Evolutionary conservation across 176 grass and related monocot genomes (phyloP).

Genomic region (Triticum timopheevii): DNA sequence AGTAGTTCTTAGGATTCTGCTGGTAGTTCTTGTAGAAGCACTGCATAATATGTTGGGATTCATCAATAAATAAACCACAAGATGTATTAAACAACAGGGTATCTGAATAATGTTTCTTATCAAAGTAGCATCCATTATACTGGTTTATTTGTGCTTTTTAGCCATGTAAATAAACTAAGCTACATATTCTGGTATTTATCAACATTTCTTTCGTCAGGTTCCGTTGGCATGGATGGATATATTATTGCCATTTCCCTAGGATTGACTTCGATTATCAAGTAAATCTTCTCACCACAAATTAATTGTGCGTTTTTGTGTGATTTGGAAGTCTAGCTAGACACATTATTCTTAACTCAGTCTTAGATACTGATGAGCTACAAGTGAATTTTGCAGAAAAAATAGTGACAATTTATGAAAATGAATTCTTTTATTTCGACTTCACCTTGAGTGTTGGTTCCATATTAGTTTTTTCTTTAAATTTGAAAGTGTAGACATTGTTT

Average conservation of each 20-base stretch:
- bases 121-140: not conserved
- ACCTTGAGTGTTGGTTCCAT: not conserved
- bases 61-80: too few relatives aligned
- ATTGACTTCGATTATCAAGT: conserved; percentile 85
- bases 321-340: not conserved
- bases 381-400: not conserved
- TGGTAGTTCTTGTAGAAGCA: too few relatives aligned
- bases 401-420: not conserved
- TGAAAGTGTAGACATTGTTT: not conserved
- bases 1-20: too few relatives aligned
- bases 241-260: conserved; percentile 78
- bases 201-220: conserved; percentile 46
- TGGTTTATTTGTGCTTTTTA: not conserved
- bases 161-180: not conserved
- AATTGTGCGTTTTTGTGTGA: too few relatives aligned
- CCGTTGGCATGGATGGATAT: conserved; percentile 67
- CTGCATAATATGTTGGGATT: too few relatives aligned
- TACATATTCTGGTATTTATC: not conserved
- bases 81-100: too few relatives aligned
- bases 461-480: not conserved
- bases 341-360: not conserved
- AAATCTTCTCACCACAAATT: conserved; percentile 33
- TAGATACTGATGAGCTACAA: not conserved
- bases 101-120: not conserved
- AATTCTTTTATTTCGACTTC: not conserved